These are phyloP conservation scores for Cytospora piceae DNA, from an alignment of 2,329 filamentous ascomycete species.

Conservation along the genomic window DNA sequence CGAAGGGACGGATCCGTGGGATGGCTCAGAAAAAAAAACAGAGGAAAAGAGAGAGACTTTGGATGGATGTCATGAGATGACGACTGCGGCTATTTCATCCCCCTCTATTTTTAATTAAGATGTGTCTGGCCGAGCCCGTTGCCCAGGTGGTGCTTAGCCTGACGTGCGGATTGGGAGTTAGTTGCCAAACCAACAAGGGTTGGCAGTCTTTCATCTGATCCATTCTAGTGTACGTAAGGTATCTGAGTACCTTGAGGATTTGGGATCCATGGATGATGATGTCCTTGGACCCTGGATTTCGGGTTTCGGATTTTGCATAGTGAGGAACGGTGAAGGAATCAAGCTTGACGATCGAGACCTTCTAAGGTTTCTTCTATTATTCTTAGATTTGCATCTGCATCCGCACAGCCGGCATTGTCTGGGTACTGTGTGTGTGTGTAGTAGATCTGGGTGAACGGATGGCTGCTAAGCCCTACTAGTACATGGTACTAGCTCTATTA, in stretches of 20 bases:
- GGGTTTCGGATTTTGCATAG: neutral
- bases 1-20: conserved; percentile 5
- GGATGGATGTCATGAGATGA: neutral
- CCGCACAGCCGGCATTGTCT: neutral
- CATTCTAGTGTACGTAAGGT: neutral
- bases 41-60: neutral
- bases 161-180: neutral
- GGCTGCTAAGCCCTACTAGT: neutral
- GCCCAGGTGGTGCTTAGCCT: neutral
- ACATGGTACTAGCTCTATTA: neutral
- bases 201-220: neutral
- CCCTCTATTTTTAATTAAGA: neutral
- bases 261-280: too few relatives aligned
- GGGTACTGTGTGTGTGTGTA: too few relatives aligned
- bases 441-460: neutral
- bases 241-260: neutral
- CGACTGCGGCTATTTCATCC: neutral
- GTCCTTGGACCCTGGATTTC: neutral
- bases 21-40: neutral
- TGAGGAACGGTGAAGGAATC: conserved; percentile 10
- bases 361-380: neutral
- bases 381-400: neutral
- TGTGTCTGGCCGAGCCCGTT: neutral
- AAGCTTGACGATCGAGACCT: conserved; percentile 13
- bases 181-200: too few relatives aligned